Evolutionary conservation across 768 basidiomycete genomes (phyloP).

Genomic region (Amanita muscaria): DNA sequence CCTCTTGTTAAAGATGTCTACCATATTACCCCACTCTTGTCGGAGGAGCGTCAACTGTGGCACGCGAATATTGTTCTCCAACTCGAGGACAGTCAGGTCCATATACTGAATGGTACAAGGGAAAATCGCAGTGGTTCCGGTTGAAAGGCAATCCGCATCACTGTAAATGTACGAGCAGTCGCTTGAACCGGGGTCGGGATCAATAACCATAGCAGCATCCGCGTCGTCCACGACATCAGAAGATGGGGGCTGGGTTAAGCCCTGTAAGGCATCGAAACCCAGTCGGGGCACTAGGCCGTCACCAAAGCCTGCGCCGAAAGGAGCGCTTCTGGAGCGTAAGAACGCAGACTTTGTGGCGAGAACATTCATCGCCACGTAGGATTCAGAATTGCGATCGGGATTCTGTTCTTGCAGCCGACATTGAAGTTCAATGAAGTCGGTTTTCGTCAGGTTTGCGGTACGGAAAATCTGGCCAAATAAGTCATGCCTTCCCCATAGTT

Average conservation of each 20-base stretch:
- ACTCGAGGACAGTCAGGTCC: background rate
- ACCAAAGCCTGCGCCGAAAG: too few relatives aligned
- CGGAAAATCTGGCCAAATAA: slow-evolving; percentile 5
- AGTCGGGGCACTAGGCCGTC: too few relatives aligned
- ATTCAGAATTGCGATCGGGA: too few relatives aligned
- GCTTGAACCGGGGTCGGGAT: background rate
- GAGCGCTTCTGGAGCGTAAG: background rate
- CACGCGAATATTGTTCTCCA: background rate
- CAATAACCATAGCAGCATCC: background rate
- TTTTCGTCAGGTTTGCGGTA: background rate
- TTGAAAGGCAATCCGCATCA: background rate
- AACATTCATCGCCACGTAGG: background rate
- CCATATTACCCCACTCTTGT: slow-evolving; percentile 1
- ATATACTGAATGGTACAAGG: too few relatives aligned
- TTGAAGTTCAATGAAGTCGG: slow-evolving; percentile 3
- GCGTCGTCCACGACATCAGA: background rate
- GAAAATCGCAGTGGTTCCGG: background rate
- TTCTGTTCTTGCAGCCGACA: too few relatives aligned
- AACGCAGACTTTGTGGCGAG: background rate
- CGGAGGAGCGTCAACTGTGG: background rate
- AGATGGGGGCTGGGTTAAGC: too few relatives aligned
- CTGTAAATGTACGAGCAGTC: background rate
- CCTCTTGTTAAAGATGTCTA: too few relatives aligned
- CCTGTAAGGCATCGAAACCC: too few relatives aligned
- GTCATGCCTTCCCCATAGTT: slow-evolving; percentile 4